Percentiles rank a stretch among this genome's conserved stretches.
Evolutionary conservation across 208 protist genomes (phyloP).

Genomic region (Spongospora subterranea): DNA sequence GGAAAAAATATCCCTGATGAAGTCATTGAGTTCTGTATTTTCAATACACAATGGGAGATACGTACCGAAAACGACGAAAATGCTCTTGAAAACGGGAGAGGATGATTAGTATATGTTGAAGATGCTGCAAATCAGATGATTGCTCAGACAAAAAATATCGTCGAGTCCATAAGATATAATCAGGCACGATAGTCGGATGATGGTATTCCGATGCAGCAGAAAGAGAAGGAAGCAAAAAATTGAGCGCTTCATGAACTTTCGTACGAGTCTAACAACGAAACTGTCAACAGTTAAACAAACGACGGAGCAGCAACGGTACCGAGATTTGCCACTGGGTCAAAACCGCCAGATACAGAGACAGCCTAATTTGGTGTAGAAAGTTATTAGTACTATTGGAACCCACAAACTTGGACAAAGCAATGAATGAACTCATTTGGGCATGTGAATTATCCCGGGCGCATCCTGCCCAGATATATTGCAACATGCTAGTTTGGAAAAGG

Average conservation of each 20-base stretch:
- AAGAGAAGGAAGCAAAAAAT: neutral
- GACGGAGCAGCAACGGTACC: no score
- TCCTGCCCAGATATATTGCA: neutral
- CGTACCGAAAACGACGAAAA: neutral
- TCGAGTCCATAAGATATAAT: conserved; percentile 1
- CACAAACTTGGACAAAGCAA: neutral
- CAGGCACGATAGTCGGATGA: neutral
- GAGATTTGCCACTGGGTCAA: neutral
- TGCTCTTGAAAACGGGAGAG: neutral
- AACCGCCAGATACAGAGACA: neutral
- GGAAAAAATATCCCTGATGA: neutral
- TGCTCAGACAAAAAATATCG: neutral
- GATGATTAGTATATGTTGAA: neutral
- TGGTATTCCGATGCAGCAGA: neutral
- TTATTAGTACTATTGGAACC: neutral
- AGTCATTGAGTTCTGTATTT: neutral
- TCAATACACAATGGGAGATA: neutral
- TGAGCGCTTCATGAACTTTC: neutral
- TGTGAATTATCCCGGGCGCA: neutral
- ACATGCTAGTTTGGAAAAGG: neutral
- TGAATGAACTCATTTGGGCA: neutral
- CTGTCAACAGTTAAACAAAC: no score
- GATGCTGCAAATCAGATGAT: neutral
- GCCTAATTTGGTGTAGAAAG: neutral
- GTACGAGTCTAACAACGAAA: neutral